A percentile compares a stretch with the other conserved stretches of the same genome.
phyloP scores from a whole-genome alignment of 2,329 filamentous ascomycete species.

The Cylindrodendrum hubeiense region DNA sequence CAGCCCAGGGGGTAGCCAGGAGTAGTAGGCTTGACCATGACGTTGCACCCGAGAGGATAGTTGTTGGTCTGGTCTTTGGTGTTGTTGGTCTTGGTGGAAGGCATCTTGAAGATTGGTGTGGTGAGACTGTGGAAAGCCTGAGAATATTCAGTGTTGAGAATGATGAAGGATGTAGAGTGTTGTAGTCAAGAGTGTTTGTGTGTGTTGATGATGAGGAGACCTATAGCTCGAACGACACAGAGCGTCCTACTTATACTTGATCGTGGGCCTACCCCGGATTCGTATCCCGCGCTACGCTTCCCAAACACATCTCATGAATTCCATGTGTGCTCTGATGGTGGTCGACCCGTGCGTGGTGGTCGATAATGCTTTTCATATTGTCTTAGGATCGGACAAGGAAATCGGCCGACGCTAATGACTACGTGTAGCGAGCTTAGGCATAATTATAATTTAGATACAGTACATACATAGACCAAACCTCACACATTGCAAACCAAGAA shows the following conservation, averaged over 20 bases:
- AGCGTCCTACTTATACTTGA: conserved; percentile 37
- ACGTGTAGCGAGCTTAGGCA: neutral
- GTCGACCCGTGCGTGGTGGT: neutral
- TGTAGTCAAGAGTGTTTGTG: conserved; percentile 35
- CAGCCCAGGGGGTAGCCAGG: conserved; percentile 45
- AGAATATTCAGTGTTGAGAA: conserved; percentile 42
- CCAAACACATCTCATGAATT: neutral
- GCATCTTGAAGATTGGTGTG: conserved; percentile 47
- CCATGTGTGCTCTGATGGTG: neutral
- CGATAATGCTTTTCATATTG: conserved; percentile 26
- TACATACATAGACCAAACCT: neutral
- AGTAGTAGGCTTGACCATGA: conserved; percentile 46
- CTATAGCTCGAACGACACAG: conserved; percentile 3
- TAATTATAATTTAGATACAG: neutral
- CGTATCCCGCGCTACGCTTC: neutral
- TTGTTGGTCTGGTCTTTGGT: conserved; percentile 41
- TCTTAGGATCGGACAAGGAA: neutral
- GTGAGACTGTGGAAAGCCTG: conserved; percentile 42
- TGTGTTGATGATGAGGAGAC: conserved; percentile 23
- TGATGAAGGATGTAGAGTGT: conserved; percentile 41
- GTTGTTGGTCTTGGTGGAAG: conserved; percentile 44
- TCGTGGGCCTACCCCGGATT: neutral
- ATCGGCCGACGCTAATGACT: neutral
- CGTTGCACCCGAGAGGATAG: conserved; percentile 45
- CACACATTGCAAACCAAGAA: neutral